Evolutionary conservation across 2,329 filamentous ascomycete genomes (phyloP), one percentile per base, ranked within the genome.

Genomic region (Apiospora pterosperma): DNA sequence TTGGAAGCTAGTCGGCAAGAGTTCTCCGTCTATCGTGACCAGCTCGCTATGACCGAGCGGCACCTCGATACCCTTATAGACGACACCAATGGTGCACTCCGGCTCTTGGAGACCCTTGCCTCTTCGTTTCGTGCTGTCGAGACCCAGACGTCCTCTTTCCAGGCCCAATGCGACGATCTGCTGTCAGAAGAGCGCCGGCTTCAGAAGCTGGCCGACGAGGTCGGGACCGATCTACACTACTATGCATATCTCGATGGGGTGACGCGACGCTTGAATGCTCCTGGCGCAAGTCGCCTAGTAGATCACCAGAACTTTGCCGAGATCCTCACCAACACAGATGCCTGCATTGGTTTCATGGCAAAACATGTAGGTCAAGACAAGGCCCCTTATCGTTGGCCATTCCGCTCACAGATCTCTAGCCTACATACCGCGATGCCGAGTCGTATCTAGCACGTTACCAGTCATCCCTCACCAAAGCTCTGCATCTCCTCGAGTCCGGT

Each of bases 181-280:
- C 81, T 98, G 36, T 83, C 86, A 1, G 94, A 97, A 71, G 93
- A 98, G 78, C 88, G 85, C 71, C 88, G 92, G 28, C 84, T 97
- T 44, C 89, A 92, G 67, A 86, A 85, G 69, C 84, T 99, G 48
- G 93, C 93, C 3, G 88, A 96, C 69, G 90, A 93, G 65, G 90
- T 99, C 64, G 90, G 92, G 31, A 91, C 92, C 28, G 96, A 97
- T 71, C 82, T 97, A n/a, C 90, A 94, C 74, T 97, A 97, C 78
- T 99, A 99, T 76, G 88, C 91, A 23, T 97, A 97, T 74, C 85
- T 99, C 6, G 96, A 99, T 68, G 93, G 90, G 59, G 93, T 95
- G 66, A 97, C 93, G 0, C 87, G 94, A 63, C 87, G 93, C 16
- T 86, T 99, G 65, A 98, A 98, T 80, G 94, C 94, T 0, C 94